phyloP scores from a whole-genome alignment of 1,139 yeast species.

The Candida gigantensis region DNA sequence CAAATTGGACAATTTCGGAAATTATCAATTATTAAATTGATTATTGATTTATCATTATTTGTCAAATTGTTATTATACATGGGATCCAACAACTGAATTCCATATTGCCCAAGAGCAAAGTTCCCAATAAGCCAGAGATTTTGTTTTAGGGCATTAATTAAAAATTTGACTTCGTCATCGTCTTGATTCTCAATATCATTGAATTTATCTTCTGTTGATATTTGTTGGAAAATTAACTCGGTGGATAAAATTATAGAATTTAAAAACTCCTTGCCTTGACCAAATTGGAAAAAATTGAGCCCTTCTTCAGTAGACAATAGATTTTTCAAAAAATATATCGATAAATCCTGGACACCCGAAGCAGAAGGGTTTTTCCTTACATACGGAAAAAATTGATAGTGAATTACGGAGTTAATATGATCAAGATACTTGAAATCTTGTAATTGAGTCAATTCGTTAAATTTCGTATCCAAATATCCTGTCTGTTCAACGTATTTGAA shows the following conservation, averaged over 20 bases:
- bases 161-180: constrained; percentile 7
- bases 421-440: constrained; percentile 25
- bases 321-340: constrained; percentile 77
- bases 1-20: constrained; percentile 52
- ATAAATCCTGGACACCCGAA: constrained; percentile 25
- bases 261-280: constrained; percentile 26
- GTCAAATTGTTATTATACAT: constrained; percentile 39
- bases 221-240: constrained; percentile 17
- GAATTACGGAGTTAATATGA: constrained; percentile 25
- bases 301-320: constrained; percentile 84
- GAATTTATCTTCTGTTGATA: constrained; percentile 18
- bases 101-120: constrained; percentile 68
- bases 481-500: constrained; percentile 36
- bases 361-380: constrained; percentile 1
- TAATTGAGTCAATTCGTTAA: constrained; percentile 28
- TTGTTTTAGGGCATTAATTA: constrained; percentile 50
- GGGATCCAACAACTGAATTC: constrained; percentile 67
- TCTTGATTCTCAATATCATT: constrained; percentile 16
- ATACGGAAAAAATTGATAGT: constrained; percentile 30
- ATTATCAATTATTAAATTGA: constrained; percentile 47
- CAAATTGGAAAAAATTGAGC: constrained; percentile 38
- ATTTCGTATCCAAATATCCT: constrained; percentile 35
- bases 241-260: constrained; percentile 28
- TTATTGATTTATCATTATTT: constrained; percentile 48
- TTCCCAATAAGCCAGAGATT: constrained; percentile 88